Base-by-base conservation (phyloP, 805 yeast species). In the Candida manassasensis region DNA sequence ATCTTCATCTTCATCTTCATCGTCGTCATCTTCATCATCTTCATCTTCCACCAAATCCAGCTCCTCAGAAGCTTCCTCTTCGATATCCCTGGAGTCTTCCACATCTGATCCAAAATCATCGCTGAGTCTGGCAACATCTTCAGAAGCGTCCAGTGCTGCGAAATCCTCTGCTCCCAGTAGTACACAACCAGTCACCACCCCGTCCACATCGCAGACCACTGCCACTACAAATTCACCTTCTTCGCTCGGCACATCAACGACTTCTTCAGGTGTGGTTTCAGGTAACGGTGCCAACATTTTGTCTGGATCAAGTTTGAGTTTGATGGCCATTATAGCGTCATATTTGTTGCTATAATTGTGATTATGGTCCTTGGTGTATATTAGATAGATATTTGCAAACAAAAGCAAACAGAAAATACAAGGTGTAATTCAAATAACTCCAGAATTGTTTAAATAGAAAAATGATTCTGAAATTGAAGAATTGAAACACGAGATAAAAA, bases 31-130 rank as follows among this genome's bases (percentile, higher is more conserved):
- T 22, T 10, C 36, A n/a, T 11, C 37, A 7, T 5, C 40, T 41
- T 11, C 43, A 11, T 27, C 48, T 13, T 27, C 50, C 8, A 21
- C 44, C 21, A 22, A 45, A 9, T 13, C 47, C 9, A 9, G 19
- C 8, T 22, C 32, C 3, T 21, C 29, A 16, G 14, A 24, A 12
- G 30, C 26, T 19, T 21, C 32, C 6, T 26, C 29, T 9, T 5
- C 29, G 12, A 15, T 32, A 11, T 4, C 29, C 3, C 9, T 32
- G 4, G n/a, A 35, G 5, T 7, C 34, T 1, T 16, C 32, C 10
- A 13, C 34, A 6, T 11, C 35, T 9, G 17, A 40, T 19, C 22
- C 27, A 4, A 4, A 13, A 6, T n/a, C n/a, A n/a, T n/a, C n/a
- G n/a, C n/a, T n/a, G n/a, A n/a, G n/a, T n/a, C n/a, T n/a, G n/a